Percentiles rank a stretch among this genome's conserved stretches.
phyloP scores from a whole-genome alignment of 2,329 filamentous ascomycete species.

The Zarea fungicola region DNA sequence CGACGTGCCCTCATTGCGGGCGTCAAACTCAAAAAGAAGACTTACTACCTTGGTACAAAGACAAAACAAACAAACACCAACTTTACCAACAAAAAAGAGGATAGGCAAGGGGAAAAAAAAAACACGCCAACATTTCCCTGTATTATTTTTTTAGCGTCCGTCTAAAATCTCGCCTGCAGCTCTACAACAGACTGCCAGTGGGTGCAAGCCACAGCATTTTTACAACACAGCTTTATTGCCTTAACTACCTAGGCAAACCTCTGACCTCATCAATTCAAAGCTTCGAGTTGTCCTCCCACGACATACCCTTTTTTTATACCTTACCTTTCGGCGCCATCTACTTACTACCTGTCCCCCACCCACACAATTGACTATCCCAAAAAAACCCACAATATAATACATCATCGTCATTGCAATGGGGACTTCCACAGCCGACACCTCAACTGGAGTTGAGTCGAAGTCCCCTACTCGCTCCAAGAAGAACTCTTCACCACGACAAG shows the following conservation, averaged over 20 bases:
- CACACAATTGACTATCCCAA: slow-evolving; percentile 23
- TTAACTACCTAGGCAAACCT: slow-evolving; percentile 20
- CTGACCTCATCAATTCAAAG: slow-evolving; percentile 37
- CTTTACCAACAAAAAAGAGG: background rate
- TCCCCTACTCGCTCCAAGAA: slow-evolving; percentile 43
- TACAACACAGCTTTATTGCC: background rate
- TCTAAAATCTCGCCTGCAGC: background rate
- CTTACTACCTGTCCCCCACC: slow-evolving; percentile 23
- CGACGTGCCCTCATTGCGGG: no score
- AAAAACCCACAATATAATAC: slow-evolving; percentile 32
- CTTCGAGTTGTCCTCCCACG: slow-evolving; percentile 19
- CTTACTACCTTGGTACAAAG: background rate
- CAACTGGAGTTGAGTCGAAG: slow-evolving; percentile 39
- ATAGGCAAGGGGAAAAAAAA: background rate
- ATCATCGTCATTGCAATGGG: slow-evolving; percentile 45
- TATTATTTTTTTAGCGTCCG: background rate
- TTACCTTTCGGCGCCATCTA: slow-evolving; percentile 9
- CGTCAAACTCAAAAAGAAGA: no score
- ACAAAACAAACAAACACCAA: background rate
- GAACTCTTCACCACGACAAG: slow-evolving; percentile 35
- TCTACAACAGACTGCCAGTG: slow-evolving; percentile 4
- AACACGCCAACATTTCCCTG: background rate
- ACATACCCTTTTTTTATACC: slow-evolving; percentile 7
- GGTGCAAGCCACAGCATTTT: slow-evolving; percentile 3
- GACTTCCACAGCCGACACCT: slow-evolving; percentile 37